Percentiles rank a stretch among this genome's conserved stretches.
These are phyloP conservation scores for Tetrahymena borealis DNA, from an alignment of 73 alveolate genomes.

Conservation along the genomic window DNA sequence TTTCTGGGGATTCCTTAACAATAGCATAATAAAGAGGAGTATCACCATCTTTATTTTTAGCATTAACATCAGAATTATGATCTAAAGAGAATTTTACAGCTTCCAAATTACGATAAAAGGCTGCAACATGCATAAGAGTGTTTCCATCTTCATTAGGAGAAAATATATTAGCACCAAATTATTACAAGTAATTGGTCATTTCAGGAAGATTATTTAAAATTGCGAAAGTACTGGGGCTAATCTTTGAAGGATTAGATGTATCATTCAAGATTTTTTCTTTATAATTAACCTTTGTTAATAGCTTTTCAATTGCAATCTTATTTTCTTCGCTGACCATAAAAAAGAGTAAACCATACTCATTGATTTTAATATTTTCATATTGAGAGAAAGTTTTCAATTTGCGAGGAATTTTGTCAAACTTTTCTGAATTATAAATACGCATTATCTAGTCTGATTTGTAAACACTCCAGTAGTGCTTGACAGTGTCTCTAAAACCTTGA, in stretches of 20 bases:
- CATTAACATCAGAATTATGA: constrained; percentile 43
- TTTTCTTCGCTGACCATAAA: not conserved
- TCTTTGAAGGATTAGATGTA: not conserved
- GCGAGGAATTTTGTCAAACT: not conserved
- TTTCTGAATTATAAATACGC: not conserved
- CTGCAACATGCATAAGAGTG: constrained; percentile 56
- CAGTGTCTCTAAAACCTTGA: not conserved
- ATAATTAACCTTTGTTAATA: not conserved
- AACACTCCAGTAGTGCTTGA: not conserved
- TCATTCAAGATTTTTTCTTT: not conserved
- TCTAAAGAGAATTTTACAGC: constrained; percentile 42
- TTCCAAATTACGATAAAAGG: constrained; percentile 37
- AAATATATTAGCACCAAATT: not conserved
- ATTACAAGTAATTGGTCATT: not conserved
- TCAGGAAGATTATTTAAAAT: not conserved
- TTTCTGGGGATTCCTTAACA: constrained; percentile 15
- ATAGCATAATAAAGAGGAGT: constrained; percentile 51
- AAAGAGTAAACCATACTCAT: not conserved
- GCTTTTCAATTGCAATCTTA: not conserved
- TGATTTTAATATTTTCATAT: not conserved
- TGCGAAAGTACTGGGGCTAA: not conserved
- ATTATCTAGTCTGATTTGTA: not conserved
- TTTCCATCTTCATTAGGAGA: constrained; percentile 19
- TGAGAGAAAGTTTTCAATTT: not conserved
- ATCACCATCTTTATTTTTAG: constrained; percentile 51